Base-by-base conservation (phyloP, 2,329 filamentous ascomycete genomes). In the Pseudogymnoascus sp. region DNA sequence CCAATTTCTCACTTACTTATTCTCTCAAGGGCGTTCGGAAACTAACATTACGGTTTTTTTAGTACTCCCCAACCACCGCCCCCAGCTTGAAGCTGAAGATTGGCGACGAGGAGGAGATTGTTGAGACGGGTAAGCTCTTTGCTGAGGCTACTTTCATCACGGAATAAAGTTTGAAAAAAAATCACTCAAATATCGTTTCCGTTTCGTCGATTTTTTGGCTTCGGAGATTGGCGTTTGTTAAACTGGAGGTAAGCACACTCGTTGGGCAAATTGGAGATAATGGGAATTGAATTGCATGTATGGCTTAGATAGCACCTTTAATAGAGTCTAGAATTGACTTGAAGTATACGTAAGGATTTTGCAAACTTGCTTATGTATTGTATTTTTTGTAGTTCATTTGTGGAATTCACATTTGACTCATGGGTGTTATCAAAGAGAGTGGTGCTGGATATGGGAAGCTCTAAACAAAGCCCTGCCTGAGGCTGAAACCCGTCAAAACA, bases 101-200 rank as follows among this genome's bases (percentile, higher is more conserved):
- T 67, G 92, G 90, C 60, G 92, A 92, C 64, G 82, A 90, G 71
- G 54, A 60, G 26, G 89, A 93, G 71, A 83, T 86, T 66, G 80
- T 82, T 16, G 93, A 97, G 76, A 80, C 92, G 72, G 95, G 95
- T 59, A 80, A 78, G 57, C 77, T 96, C 63, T 96, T 96, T 77
- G 86, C 84, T 64, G 95, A 99, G 79, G 92, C 95, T 2, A 97
- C 93, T n/a, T 99, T 97, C 79, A 96, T 99, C 77, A 92, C 89
- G 62, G 88, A 64, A 45, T 64, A 60, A 3, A 16, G 18, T 26
- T 45, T 11, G 40, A 12, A 40, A 3, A 40, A 10, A 2, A 34
- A 3, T 3, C 7, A 31, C 29, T 31, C n/a, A 7, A 23, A 51
- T 51, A 39, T 23, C 40, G 40, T 26, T 51, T 11, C 2, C 29